Base-by-base conservation (phyloP, 306 rosid species). In the Pyrus betulifolia region DNA sequence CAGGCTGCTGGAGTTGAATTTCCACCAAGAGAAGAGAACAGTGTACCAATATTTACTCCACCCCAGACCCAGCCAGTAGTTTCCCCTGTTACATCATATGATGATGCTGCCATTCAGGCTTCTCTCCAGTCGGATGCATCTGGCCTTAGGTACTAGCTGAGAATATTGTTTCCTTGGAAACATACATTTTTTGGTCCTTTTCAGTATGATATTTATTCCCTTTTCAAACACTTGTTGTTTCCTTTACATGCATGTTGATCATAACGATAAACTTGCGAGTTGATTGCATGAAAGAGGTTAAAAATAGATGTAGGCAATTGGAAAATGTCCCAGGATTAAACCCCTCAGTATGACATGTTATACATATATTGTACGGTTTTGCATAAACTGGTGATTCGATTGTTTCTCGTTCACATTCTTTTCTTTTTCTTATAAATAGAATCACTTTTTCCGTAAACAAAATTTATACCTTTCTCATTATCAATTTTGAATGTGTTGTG, bases 1-100 rank as follows among this genome's bases (percentile, higher is more conserved):
- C 86, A 95, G 99, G 65, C 93, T 82, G 88, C 87, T 75, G 99
- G 99, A 85, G 92, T 95, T 85, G 97, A 89, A 63, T 95, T 95
- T 84, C 99, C 97, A 23, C 99, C 99, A 49, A 87, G 86, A 78
- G 91, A 79, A 31, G 97, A 87, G 77, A 85, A 84, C 79, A 88
- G 93, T 33, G 99, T 91, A 54, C 96, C 97, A 46, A 82, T 95
- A 72, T 95, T 95, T 79, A 95, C 97, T 71, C 97, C 99, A 40
- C 93, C 98, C 28, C 97, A 88, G 82, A 92, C 97, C 64, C 97
- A 90, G 85, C 93, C 90, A 66, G 74, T 87, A 59, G 69, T 82
- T 87, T 63, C 86, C 59, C 78, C 92, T 54, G 85, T 64, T 59
- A 40, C 74, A 49, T 86, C 69, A 21, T 90, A 69, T 77, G 96